Evolutionary conservation across 1,284 basidiomycete species (phyloP).

Genomic region (Cryptococcus hybrid): DNA sequence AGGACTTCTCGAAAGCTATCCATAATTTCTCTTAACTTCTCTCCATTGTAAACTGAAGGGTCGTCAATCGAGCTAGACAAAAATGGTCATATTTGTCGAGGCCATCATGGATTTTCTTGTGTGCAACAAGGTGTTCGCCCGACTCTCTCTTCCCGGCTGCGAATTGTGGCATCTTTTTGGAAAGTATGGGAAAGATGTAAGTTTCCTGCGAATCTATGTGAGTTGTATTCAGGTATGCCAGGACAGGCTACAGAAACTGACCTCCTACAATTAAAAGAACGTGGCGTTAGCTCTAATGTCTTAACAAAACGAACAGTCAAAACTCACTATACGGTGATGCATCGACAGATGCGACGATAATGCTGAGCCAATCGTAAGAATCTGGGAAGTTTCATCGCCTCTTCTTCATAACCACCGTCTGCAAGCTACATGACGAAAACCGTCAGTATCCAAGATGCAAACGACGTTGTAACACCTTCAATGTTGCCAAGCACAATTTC

Average conservation of each 20-base stretch:
- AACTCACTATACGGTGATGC: conserved; percentile 61
- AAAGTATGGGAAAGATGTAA: conserved; percentile 64
- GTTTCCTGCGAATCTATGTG: conserved; percentile 32
- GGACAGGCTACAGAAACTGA: not conserved
- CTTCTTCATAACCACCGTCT: conserved; percentile 56
- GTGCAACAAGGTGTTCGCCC: conserved; percentile 60
- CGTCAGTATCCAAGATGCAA: not conserved
- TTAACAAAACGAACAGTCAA: conserved; percentile 23
- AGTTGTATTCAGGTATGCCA: not conserved
- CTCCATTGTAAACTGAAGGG: conserved; percentile 58
- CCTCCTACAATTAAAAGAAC: not conserved
- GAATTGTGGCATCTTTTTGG: conserved; percentile 64
- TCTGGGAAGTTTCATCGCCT: conserved; percentile 52
- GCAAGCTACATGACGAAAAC: conserved; percentile 48
- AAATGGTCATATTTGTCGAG: conserved; percentile 56
- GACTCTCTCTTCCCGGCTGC: conserved; percentile 45
- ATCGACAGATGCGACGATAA: conserved; percentile 59
- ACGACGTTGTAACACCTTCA: not conserved
- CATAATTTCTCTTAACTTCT: conserved; percentile 59
- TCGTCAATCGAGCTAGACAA: conserved; percentile 56
- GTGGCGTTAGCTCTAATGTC: too few species aligned
- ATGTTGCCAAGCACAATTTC: not conserved
- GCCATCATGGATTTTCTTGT: conserved; percentile 67
- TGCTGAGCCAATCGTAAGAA: conserved; percentile 55
- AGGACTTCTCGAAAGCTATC: conserved; percentile 64